phyloP scores from a whole-genome alignment of 768 basidiomycete genomes.

The Xerocomellus chrysenteron region DNA sequence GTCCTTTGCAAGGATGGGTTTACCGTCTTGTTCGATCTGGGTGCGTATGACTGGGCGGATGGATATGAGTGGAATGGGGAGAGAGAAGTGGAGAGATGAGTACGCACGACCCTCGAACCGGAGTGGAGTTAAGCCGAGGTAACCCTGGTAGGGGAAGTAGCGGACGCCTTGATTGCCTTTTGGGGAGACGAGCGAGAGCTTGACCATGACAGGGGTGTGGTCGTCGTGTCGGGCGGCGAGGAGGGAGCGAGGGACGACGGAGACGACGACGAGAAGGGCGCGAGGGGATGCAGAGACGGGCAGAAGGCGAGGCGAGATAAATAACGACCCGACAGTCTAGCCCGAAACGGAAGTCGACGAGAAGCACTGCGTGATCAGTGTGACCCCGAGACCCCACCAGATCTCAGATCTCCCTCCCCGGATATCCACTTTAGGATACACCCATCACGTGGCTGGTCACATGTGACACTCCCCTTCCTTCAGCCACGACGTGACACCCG shows the following conservation, averaged over 20 bases:
- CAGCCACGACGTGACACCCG: conserved; percentile 5
- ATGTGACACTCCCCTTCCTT: conserved; percentile 8
- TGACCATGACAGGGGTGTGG: conserved; percentile 52
- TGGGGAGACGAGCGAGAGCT: conserved; percentile 61
- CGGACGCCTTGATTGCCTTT: conserved; percentile 70
- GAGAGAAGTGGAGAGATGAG: conserved; percentile 5
- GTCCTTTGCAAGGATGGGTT: conserved; percentile 62
- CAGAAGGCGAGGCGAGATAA: conserved; percentile 30
- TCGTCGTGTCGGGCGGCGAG: conserved; percentile 13
- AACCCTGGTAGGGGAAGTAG: conserved; percentile 74
- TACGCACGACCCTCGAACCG: conserved; percentile 71
- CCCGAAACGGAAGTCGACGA: conserved; percentile 29
- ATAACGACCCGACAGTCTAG: conserved; percentile 24
- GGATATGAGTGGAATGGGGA: neutral
- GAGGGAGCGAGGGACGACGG: conserved; percentile 18
- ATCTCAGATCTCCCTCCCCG: conserved; percentile 28
- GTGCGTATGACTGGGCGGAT: conserved; percentile 60
- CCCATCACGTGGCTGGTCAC: conserved; percentile 23
- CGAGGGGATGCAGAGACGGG: conserved; percentile 12
- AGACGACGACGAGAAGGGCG: conserved; percentile 16
- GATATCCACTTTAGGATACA: neutral
- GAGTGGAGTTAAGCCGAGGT: conserved; percentile 78
- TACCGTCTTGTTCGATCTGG: conserved; percentile 66
- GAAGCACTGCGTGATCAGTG: conserved; percentile 30
- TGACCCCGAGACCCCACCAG: conserved; percentile 23